Evolutionary conservation across 1,139 yeast species (phyloP), one percentile per base, ranked within the genome.

Genomic region (Suhomyces wounanorum): DNA sequence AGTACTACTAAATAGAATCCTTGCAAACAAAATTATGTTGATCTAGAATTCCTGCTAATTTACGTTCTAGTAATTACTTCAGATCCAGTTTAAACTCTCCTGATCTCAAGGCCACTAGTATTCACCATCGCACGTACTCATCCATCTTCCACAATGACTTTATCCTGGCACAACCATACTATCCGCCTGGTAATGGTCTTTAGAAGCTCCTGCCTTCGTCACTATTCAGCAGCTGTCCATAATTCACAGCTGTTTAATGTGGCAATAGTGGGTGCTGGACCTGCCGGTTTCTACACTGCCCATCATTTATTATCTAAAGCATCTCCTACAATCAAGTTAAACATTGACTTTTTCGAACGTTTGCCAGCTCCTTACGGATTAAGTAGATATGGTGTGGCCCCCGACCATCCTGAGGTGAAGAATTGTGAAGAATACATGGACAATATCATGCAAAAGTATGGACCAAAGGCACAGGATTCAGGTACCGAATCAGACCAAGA

Each of bases 321-420:
- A 17, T 54, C 69, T 1, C 61, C 68, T 4, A 51, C 13, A 68
- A 73, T 10, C 58, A 55, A 52, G 64, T 47, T 82, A 56, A 70
- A 77, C n/a, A 58, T 84, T 13, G 87, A 85, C 53, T 72, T 87
- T 59, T 91, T 85, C 72, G 99, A 94, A 62, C 77, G 84, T 52
- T 72, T 87, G 36, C 97, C 98, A 0, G 85, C 92, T 2, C 99
- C 99, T 0, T 94, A 81, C 69, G 99, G 99, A 0, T 74, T 94
- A 37, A 85, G 94, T 45, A 70, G 99, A 41, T 92, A 83, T 64
- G 99, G 99, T 1, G 98, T 94, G n/a, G 98, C 99, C 0, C 99
- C 99, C 1, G 99, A 94, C 69, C 99, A 94, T 67, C 97, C 97
- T 0, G 99, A 94, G 63, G 98, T 94, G 37, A 94, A 94, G 66